These are phyloP conservation scores for Plantago lanceolata DNA, from an alignment of 305 asterid genomes.

Conservation along the genomic window DNA sequence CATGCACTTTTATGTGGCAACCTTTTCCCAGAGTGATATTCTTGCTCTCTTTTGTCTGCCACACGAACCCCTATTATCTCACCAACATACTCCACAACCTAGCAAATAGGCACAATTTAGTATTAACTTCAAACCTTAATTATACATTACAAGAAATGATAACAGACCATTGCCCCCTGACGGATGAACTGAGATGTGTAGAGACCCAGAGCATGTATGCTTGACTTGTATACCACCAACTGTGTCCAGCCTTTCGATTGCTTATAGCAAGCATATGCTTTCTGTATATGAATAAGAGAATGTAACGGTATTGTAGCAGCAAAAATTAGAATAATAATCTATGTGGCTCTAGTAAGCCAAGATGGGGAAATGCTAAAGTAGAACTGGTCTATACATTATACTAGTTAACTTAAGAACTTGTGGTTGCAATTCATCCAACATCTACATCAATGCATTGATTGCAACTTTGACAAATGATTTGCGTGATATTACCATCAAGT, in stretches of 20 bases:
- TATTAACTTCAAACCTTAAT: constrained; percentile 15
- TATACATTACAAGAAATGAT: constrained; percentile 19
- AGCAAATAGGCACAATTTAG: constrained; percentile 17
- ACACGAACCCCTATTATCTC: constrained; percentile 66
- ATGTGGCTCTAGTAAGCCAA: constrained; percentile 12
- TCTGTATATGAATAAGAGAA: constrained; percentile 36
- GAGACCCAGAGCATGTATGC: constrained; percentile 70
- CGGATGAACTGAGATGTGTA: constrained; percentile 62
- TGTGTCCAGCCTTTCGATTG: constrained; percentile 57
- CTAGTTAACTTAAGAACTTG: not conserved
- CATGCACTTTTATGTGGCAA: constrained; percentile 66
- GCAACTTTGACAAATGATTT: too few relatives aligned
- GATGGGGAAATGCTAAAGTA: not conserved
- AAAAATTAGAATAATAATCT: constrained; percentile 3
- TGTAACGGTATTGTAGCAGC: constrained; percentile 15
- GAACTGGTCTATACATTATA: not conserved
- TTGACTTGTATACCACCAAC: constrained; percentile 66
- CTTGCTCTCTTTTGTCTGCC: constrained; percentile 62
- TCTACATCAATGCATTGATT: too few relatives aligned
- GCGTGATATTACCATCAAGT: not conserved
- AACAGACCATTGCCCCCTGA: constrained; percentile 53
- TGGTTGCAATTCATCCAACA: not conserved
- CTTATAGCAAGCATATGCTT: constrained; percentile 55
- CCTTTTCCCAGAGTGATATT: constrained; percentile 62
- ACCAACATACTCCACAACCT: constrained; percentile 72